Percentiles rank a stretch among this genome's conserved stretches.
These are phyloP conservation scores for Phialophora expanda DNA, from an alignment of 2,329 filamentous ascomycete genomes.

Conservation along the genomic window DNA sequence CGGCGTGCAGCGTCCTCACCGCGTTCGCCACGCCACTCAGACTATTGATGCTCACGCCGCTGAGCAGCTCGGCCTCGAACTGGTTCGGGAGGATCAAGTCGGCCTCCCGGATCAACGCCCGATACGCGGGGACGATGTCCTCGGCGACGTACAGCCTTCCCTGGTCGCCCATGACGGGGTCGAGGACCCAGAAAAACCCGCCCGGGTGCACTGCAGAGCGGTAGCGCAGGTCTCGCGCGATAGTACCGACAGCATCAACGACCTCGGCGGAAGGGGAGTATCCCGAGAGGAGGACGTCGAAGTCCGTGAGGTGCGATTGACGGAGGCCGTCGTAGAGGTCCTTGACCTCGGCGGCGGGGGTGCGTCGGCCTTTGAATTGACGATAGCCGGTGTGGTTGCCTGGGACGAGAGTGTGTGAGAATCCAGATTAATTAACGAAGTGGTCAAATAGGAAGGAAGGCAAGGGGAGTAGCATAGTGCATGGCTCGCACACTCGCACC, in stretches of 20 bases:
- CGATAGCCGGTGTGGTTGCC: conserved; percentile 95
- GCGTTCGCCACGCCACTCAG: conserved; percentile 35
- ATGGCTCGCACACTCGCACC: background rate
- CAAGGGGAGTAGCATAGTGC: background rate
- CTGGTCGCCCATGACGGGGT: conserved; percentile 98
- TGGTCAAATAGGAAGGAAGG: background rate
- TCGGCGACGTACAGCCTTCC: conserved; percentile 88
- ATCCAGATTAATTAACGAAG: background rate
- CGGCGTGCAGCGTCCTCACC: conserved; percentile 60
- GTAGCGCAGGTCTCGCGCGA: conserved; percentile 78
- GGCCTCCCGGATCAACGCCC: conserved; percentile 75
- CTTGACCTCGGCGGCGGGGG: conserved; percentile 79
- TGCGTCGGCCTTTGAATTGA: conserved; percentile 83
- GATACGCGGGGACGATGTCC: conserved; percentile 90
- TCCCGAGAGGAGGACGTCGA: conserved; percentile 92
- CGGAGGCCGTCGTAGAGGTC: conserved; percentile 84
- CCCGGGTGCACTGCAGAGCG: conserved; percentile 33
- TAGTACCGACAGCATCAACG: conserved; percentile 81
- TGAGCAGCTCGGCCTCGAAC: conserved; percentile 89
- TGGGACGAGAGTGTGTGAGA: conserved; percentile 46
- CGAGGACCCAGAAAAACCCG: conserved; percentile 66
- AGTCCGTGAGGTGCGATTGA: conserved; percentile 82
- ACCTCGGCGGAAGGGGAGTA: conserved; percentile 89
- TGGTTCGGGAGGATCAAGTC: conserved; percentile 96
- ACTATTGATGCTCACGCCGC: conserved; percentile 26